A percentile compares a stretch with the other conserved stretches of the same genome.
These are phyloP conservation scores for Helianthus annuus DNA, from an alignment of 129 eudicot genomes.

Conservation along the genomic window HanXRQr2.0-SUNRISE NC_035437.2:12113038-12113537, in stretches of 20 bases:
- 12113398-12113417: slow-evolving; percentile 16
- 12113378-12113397: slow-evolving; percentile 15
- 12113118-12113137: not conserved
- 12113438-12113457: not conserved
- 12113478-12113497: no score
- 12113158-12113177: slow-evolving; percentile 4
- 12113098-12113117: not conserved
- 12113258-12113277: slow-evolving; percentile 23
- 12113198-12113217: not conserved
- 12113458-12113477: not conserved
- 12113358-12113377: slow-evolving; percentile 2
- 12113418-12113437: slow-evolving; percentile 20
- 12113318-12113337: slow-evolving; percentile 12
- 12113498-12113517: no score
- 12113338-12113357: slow-evolving; percentile 25
- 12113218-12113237: not conserved
- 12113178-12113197: not conserved
- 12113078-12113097: not conserved
- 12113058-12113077: no score
- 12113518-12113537: no score
- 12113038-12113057: no score
- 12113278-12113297: slow-evolving; percentile 26
- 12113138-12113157: not conserved
- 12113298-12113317: slow-evolving; percentile 27
- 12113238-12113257: not conserved